Evolutionary conservation across 768 basidiomycete genomes (phyloP).

Genomic region (Boletus tomentosulus): DNA sequence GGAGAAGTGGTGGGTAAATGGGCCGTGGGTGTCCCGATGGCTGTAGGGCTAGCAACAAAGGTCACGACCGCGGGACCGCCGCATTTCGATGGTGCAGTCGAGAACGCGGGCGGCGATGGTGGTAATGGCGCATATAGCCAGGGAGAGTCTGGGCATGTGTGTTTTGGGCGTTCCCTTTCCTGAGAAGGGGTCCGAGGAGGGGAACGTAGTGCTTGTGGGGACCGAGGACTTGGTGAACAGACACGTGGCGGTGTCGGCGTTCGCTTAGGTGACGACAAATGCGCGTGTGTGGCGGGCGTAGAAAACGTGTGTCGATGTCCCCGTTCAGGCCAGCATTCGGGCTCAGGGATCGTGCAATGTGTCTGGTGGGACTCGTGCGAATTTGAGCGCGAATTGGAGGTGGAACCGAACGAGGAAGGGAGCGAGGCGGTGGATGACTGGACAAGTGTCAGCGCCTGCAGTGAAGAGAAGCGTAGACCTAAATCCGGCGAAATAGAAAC

Average conservation of each 20-base stretch:
- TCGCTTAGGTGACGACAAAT: conserved; percentile 6
- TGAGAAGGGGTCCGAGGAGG: conserved; percentile 21
- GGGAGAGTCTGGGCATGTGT: conserved; percentile 19
- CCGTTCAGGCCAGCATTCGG: conserved; percentile 9
- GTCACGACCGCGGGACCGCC: conserved; percentile 21
- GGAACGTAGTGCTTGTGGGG: conserved; percentile 12
- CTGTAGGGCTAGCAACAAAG: conserved; percentile 18
- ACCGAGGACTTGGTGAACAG: conserved; percentile 12
- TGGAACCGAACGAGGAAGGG: conserved; percentile 29
- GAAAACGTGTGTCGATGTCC: conserved; percentile 13
- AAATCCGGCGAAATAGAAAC: conserved; percentile 3
- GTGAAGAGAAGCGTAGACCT: conserved; percentile 11
- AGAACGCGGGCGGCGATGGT: conserved; percentile 26
- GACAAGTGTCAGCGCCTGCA: conserved; percentile 14
- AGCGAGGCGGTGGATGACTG: conserved; percentile 27
- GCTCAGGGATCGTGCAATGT: conserved; percentile 19
- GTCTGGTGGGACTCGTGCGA: conserved; percentile 28
- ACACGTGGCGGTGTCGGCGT: conserved; percentile 4
- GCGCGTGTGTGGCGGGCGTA: conserved; percentile 7
- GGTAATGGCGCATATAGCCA: conserved; percentile 29
- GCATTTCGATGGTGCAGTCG: conserved; percentile 28
- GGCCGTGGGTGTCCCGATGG: conserved; percentile 5
- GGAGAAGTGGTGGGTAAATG: conserved; percentile 12
- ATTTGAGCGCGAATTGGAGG: conserved; percentile 19
- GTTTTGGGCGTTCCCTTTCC: conserved; percentile 11